These are phyloP conservation scores for Parietaria judaica DNA, from an alignment of 306 rosid genomes.

Conservation along the genomic window DNA sequence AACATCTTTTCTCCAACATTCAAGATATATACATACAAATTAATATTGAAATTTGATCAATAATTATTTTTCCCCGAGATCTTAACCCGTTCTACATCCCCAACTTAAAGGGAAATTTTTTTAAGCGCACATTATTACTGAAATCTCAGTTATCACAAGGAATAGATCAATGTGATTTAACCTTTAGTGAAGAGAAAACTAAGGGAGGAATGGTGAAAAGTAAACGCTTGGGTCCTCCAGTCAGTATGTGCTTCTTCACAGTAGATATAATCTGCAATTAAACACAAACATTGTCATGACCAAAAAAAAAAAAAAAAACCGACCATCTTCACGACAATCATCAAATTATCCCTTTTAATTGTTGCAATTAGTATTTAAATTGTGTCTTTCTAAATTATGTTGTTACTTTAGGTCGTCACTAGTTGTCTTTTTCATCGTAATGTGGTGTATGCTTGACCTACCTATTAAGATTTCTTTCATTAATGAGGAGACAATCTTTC, in stretches of 20 bases:
- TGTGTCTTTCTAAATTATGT: too few relatives aligned
- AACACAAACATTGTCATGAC: constrained; percentile 18
- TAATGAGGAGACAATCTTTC: too few relatives aligned
- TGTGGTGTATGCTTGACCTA: too few relatives aligned
- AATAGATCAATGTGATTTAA: constrained; percentile 27
- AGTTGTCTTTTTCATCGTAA: too few relatives aligned
- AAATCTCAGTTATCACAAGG: neutral
- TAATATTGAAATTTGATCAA: too few relatives aligned
- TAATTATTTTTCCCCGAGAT: neutral
- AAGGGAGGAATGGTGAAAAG: constrained; percentile 88
- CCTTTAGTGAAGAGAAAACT: constrained; percentile 85
- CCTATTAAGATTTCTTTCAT: too few relatives aligned
- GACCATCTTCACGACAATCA: too few relatives aligned
- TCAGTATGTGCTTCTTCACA: constrained; percentile 70
- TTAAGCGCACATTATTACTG: neutral
- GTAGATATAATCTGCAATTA: constrained; percentile 77
- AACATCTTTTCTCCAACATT: too few relatives aligned
- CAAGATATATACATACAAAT: too few relatives aligned
- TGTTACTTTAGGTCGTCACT: too few relatives aligned
- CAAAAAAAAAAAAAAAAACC: constrained; percentile 8
- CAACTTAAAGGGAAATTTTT: neutral
- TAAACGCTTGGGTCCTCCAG: constrained; percentile 89
- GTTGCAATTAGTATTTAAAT: too few relatives aligned
- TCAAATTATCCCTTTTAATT: too few relatives aligned
- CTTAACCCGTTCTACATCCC: neutral